These are phyloP conservation scores for Musa acuminata DNA, from an alignment of 176 grass and related monocot genomes.

Conservation along the genomic window DNA sequence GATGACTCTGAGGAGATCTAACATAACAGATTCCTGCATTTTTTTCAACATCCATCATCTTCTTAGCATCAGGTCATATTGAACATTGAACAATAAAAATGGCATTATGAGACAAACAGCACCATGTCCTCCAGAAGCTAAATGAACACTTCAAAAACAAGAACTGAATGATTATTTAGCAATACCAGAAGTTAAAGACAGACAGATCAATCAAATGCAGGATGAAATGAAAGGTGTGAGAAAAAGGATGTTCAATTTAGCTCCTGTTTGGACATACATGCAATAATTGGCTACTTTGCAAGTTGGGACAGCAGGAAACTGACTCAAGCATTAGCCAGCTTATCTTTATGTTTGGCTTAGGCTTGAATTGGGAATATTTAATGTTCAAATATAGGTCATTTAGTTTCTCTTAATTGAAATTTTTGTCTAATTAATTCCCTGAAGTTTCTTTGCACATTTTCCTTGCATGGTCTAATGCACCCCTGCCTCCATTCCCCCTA, in stretches of 20 bases:
- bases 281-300: no score
- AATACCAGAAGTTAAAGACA: not conserved
- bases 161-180: not conserved
- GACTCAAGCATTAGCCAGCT: no score
- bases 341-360: no score
- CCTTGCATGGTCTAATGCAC: not conserved
- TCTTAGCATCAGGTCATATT: not conserved
- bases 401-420: no score
- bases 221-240: no score
- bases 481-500: no score
- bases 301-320: no score
- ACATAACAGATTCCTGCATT: constrained; percentile 79
- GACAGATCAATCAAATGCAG: not conserved
- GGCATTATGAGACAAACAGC: not conserved
- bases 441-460: not conserved
- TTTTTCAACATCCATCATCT: constrained; percentile 20
- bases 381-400: no score
- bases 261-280: no score
- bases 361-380: no score
- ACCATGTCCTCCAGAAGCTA: not conserved
- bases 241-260: not conserved
- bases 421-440: not conserved
- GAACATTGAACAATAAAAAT: not conserved
- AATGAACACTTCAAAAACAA: not conserved
- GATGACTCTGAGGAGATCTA: constrained; percentile 95